These are phyloP conservation scores for Cladophialophora exuberans DNA, from an alignment of 2,329 filamentous ascomycete genomes.

Conservation along the genomic window DNA sequence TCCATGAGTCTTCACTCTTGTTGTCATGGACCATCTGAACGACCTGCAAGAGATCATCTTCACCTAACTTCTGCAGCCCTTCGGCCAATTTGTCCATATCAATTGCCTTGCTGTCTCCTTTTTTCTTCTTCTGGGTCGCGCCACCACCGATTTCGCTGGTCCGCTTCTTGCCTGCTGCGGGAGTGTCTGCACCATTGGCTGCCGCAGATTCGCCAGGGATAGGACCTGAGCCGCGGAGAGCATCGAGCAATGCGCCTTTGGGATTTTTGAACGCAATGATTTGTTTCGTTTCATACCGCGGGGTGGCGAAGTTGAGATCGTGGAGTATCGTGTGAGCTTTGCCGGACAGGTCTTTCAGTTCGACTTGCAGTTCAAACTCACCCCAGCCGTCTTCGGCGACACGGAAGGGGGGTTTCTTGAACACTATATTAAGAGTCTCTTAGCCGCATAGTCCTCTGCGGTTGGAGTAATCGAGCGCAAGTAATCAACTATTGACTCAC, in stretches of 20 bases:
- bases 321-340: constrained; percentile 84
- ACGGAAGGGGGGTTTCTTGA: constrained; percentile 82
- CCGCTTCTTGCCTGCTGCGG: constrained; percentile 63
- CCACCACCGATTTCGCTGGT: constrained; percentile 44
- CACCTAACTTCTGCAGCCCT: constrained; percentile 80
- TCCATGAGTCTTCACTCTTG: constrained; percentile 91
- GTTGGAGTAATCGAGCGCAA: constrained; percentile 1
- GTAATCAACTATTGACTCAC: constrained; percentile 55
- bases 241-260: constrained; percentile 71
- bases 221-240: constrained; percentile 80
- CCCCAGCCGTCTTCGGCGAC: constrained; percentile 97
- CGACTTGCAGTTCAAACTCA: constrained; percentile 93
- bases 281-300: constrained; percentile 82
- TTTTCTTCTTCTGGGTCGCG: constrained; percentile 73
- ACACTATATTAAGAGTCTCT: constrained; percentile 56
- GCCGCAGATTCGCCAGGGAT: constrained; percentile 66
- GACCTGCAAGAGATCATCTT: constrained; percentile 91
- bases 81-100: constrained; percentile 98
- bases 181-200: constrained; percentile 57
- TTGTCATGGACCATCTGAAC: constrained; percentile 99
- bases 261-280: constrained; percentile 81
- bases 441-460: neutral
- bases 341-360: constrained; percentile 73
- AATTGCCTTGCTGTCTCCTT: constrained; percentile 64
- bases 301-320: constrained; percentile 86